Conservation (phyloP, 2,329 filamentous ascomycete species). For the Trichothecium roseum region DNA sequence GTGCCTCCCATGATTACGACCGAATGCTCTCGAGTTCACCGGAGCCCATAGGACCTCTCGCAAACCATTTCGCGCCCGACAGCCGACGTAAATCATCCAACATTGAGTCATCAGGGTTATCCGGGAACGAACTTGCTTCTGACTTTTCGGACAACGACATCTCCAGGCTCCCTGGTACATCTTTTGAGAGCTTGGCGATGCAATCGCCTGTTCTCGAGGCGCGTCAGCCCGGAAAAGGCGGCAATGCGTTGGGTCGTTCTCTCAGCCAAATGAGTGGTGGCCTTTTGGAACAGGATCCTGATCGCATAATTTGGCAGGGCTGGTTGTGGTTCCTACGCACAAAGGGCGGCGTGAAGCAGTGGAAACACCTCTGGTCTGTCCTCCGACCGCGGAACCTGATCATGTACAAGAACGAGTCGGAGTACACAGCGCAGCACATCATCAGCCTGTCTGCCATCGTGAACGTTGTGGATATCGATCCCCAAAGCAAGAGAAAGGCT, state of each 20-base stretch:
- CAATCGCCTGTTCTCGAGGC: slow-evolving; percentile 14
- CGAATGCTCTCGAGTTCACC: slow-evolving; percentile 47
- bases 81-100: slow-evolving; percentile 49
- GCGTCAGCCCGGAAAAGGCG: slow-evolving; percentile 36
- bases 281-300: slow-evolving; percentile 54
- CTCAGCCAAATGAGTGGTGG: slow-evolving; percentile 2
- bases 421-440: slow-evolving; percentile 80
- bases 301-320: slow-evolving; percentile 89
- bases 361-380: slow-evolving; percentile 93
- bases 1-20: slow-evolving; percentile 7
- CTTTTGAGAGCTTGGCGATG: slow-evolving; percentile 37
- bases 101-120: slow-evolving; percentile 52
- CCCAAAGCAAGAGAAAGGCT: slow-evolving; percentile 71
- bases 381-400: slow-evolving; percentile 76
- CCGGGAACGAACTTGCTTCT: slow-evolving; percentile 60
- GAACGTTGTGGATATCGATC: slow-evolving; percentile 86
- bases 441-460: slow-evolving; percentile 70
- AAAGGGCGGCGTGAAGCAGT: slow-evolving; percentile 75
- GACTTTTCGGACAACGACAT: slow-evolving; percentile 70
- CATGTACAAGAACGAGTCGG: slow-evolving; percentile 85
- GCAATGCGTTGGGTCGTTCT: slow-evolving; percentile 1
- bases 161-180: slow-evolving; percentile 33
- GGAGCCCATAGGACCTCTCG: slow-evolving; percentile 33
- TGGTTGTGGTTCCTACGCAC: slow-evolving; percentile 78
- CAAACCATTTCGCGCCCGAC: slow-evolving; percentile 4